Evolutionary conservation across 306 rosid genomes (phyloP).

Genomic region (Ormosia semicastrata): DNA sequence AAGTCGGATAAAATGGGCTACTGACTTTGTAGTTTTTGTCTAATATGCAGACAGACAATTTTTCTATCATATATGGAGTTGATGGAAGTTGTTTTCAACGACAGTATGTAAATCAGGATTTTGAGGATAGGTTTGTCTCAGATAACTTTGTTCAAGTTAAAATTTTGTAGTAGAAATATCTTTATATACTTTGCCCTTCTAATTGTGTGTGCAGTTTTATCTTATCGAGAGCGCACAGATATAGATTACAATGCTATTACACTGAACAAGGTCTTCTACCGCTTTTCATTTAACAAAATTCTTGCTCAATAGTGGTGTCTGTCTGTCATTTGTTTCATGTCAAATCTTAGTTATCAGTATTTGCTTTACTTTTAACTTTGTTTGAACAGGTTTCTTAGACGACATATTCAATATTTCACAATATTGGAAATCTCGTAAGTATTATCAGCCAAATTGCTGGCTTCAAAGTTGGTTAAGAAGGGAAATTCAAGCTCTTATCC

Average conservation of each 20-base stretch:
- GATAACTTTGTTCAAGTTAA: not conserved
- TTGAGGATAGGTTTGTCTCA: constrained; percentile 50
- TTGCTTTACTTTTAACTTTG: not conserved
- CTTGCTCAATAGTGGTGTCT: not conserved
- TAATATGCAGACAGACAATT: constrained; percentile 54
- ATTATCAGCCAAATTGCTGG: constrained; percentile 71
- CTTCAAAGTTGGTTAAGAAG: constrained; percentile 77
- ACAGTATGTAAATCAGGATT: constrained; percentile 53
- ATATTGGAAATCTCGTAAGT: constrained; percentile 66
- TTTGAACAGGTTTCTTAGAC: constrained; percentile 55
- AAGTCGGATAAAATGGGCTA: not conserved
- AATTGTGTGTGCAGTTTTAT: constrained; percentile 56
- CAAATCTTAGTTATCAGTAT: not conserved
- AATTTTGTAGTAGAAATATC: not conserved
- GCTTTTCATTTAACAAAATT: constrained; percentile 18
- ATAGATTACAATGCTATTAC: constrained; percentile 86
- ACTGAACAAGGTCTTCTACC: constrained; percentile 68
- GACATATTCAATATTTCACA: constrained; percentile 58
- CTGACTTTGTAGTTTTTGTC: constrained; percentile 20
- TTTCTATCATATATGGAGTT: constrained; percentile 64
- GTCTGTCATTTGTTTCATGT: not conserved
- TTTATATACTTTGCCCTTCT: constrained; percentile 12
- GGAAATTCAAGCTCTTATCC: constrained; percentile 83
- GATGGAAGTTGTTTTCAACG: constrained; percentile 64
- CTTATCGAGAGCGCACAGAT: constrained; percentile 71